Evolutionary conservation across 441 rosid genomes (phyloP).

Genomic region (Rhodomyrtus psidioides): DNA sequence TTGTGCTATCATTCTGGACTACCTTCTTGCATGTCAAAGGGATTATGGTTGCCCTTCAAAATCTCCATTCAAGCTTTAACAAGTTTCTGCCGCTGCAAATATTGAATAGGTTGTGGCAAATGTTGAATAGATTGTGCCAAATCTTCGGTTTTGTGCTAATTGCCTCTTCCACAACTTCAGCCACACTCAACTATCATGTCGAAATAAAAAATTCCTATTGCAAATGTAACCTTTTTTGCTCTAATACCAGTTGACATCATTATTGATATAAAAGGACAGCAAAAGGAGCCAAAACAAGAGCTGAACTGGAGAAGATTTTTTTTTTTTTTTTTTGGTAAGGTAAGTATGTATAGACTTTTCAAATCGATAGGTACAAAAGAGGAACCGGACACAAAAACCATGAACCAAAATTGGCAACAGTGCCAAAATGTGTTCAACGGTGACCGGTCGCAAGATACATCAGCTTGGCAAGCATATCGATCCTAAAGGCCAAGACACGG

Average conservation of each 20-base stretch:
- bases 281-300: background rate
- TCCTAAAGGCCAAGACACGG: too few relatives aligned
- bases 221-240: background rate
- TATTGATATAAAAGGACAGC: background rate
- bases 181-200: background rate
- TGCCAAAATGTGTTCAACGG: too few relatives aligned
- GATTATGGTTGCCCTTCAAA: background rate
- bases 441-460: too few relatives aligned
- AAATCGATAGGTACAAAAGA: too few relatives aligned
- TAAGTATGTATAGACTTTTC: too few relatives aligned
- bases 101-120: background rate
- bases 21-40: too few relatives aligned
- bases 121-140: background rate
- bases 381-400: too few relatives aligned
- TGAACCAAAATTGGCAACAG: too few relatives aligned
- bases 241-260: background rate
- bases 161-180: background rate
- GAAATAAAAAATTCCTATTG: background rate
- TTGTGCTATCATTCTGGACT: too few relatives aligned
- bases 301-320: background rate
- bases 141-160: background rate
- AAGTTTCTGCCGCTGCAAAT: background rate
- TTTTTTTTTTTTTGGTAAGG: too few relatives aligned
- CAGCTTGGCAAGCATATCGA: too few relatives aligned
- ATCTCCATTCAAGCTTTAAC: background rate